Evolutionary conservation across 345 rosid species (phyloP), one percentile per base, ranked within the genome.

Genomic region (Populus tremula): DNA sequence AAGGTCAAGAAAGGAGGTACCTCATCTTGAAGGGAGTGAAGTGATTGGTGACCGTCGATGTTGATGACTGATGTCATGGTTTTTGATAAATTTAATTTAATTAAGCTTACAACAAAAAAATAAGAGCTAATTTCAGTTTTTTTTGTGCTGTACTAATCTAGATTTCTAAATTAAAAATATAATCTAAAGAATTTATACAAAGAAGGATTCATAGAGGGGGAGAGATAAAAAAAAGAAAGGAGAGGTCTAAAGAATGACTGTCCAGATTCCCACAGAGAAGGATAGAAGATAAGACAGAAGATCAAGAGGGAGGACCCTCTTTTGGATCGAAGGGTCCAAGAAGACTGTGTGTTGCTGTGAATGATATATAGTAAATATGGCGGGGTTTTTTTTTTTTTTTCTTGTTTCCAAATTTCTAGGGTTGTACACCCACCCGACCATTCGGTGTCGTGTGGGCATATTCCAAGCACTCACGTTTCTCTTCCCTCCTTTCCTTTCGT

Each of bases 1-100:
- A 36, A 53, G 29, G 8, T 21, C 36, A 31, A 13, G 39, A 59
- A 47, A 71, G 25, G 63, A 63, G 35, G 45, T 38, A 87, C 88
- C 90, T 80, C 74, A 82, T 87, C 83, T 21, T 67, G 75, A 69
- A 81, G 38, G 41, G 79, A 77, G 36, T 74, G 41, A 77, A 59
- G 78, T 16, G 71, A 45, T 17, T 38, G 78, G 16, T 47, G 77
- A 50, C 67, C 80, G 62, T 76, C 82, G 67, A 49, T 49, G 61
- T 56, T 73, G 77, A 47, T 1, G 76, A 75, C 74, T 13, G 83
- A 76, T 76, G 85, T 69, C 86, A 83, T 87, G 70, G 12, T 27
- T 63, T 43, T 35, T 20, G n/a, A 50, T 13, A 23, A 67, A 53
- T 50, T 72, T 23, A 64, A 14, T 53, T 20, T 1, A 5, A 6